Conservation (phyloP, 257 asterid genomes). For the Dorcoceras hygrometricum region DNA sequence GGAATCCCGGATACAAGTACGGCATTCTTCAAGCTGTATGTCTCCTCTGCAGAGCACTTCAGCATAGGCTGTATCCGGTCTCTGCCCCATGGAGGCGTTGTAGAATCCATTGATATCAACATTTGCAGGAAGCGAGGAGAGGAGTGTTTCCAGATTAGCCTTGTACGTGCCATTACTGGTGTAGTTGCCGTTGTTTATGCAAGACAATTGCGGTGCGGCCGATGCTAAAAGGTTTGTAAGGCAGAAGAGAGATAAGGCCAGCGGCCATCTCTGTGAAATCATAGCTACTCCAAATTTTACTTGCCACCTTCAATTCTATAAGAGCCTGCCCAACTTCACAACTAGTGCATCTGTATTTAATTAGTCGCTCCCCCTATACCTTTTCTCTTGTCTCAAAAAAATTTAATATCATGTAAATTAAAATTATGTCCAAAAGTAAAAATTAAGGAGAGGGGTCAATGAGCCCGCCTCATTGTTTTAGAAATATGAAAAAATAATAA, state of each 20-base stretch:
- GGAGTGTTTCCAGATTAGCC: conserved; percentile 24
- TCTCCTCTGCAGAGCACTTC: conserved; percentile 36
- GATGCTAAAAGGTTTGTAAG: conserved; percentile 3
- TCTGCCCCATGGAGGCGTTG: conserved; percentile 30
- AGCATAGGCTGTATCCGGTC: conserved; percentile 25
- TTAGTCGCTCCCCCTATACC: no score
- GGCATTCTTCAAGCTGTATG: conserved; percentile 18
- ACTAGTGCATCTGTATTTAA: no score
- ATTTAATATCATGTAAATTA: no score
- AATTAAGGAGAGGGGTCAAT: no score
- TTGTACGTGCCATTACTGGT: conserved; percentile 20
- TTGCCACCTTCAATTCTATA: not conserved
- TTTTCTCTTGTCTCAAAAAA: no score
- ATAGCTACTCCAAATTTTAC: not conserved
- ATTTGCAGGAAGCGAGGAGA: conserved; percentile 28
- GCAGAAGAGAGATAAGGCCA: conserved; percentile 6
- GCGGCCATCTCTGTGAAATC: not conserved
- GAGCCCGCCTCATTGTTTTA: no score
- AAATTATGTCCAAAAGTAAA: no score
- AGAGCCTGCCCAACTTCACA: no score
- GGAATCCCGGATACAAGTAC: conserved; percentile 13
- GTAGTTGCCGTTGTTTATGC: conserved; percentile 24
- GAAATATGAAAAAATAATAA: no score
- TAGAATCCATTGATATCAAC: conserved; percentile 27
- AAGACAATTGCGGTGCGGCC: not conserved